Base-by-base conservation (phyloP, 169 alveolate species). In the Eimeria sp. region DNA sequence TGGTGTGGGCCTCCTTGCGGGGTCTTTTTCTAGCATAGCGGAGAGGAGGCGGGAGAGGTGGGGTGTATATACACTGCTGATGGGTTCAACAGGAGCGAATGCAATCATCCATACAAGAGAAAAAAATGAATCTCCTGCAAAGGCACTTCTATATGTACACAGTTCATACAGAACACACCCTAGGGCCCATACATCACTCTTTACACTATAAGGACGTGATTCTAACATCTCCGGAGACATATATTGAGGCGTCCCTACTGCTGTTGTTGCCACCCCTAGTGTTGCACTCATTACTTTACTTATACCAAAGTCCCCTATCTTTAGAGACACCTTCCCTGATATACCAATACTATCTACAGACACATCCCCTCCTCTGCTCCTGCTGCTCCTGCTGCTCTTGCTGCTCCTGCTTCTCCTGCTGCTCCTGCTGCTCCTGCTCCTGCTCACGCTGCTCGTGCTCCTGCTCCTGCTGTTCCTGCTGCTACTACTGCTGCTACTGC, bases 161-260 rank as follows among this genome's bases (percentile, higher is more conserved):
- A 99, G 95, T 95, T 99, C 99, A 70, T 98, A 98, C 57, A 98
- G 95, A 25, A 98, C 98, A 92, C 99, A 88, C 87, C 99, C 99
- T 18, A 99, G 97, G 3, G 99, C 99, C 99, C 99, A 99, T 11
- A 99, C 98, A 98, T 99, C 99, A 67, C 99, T 99, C 94, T 99
- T 99, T 98, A 99, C 98, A 95, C 99, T 99, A 97, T 99, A 99
- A 16, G 99, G 99, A 95, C 98, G 98, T 78, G 73, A 70, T 25
- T 97, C 97, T 40, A 99, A 99, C 95, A 99, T 98, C 98, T 99
- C 99, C 0, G 99, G 99, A 45, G 99, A 98, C 98, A 99, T 97
- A 98, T 99, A 99, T 97, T 99, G 99, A 0, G 99, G 99, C 27
- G 99, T 99, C 63, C 99, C 99, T 67, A 99, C 99, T 94, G 98